These are phyloP conservation scores for Fusarium continuum DNA, from an alignment of 2,329 filamentous ascomycete genomes.

Conservation along the genomic window DNA sequence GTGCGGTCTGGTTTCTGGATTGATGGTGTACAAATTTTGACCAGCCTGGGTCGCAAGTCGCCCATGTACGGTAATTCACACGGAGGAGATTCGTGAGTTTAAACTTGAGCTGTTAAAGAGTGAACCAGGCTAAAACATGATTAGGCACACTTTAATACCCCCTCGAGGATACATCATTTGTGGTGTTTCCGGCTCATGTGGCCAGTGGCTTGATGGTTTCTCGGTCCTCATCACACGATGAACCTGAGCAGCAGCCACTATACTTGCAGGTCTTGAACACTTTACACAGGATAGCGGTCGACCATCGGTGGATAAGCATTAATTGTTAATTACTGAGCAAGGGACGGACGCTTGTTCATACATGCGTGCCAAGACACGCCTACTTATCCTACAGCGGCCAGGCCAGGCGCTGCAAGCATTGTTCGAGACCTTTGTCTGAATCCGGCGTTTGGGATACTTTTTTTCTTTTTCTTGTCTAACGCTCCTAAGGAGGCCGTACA, in stretches of 20 bases:
- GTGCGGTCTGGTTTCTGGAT: constrained; percentile 84
- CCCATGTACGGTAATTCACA: constrained; percentile 82
- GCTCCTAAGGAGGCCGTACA: constrained; percentile 14
- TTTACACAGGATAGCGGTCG: constrained; percentile 13
- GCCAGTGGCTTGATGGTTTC: constrained; percentile 84
- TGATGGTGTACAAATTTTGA: constrained; percentile 89
- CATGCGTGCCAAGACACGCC: constrained; percentile 9
- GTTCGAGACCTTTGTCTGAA: constrained; percentile 15
- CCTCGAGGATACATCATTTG: constrained; percentile 89
- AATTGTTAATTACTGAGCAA: constrained; percentile 22
- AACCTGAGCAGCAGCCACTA: constrained; percentile 11
- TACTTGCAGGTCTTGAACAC: constrained; percentile 20
- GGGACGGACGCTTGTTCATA: neutral
- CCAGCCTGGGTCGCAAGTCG: constrained; percentile 86
- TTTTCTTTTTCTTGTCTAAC: constrained; percentile 17
- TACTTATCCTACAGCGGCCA: constrained; percentile 16
- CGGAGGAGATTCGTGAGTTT: constrained; percentile 82
- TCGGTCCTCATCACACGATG: constrained; percentile 71
- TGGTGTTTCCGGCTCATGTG: constrained; percentile 85
- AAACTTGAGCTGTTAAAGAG: neutral
- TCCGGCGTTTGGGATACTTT: constrained; percentile 33
- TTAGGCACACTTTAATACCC: constrained; percentile 85
- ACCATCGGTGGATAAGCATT: constrained; percentile 18
- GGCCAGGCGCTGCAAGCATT: constrained; percentile 23
- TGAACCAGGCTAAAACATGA: constrained; percentile 29